These are phyloP conservation scores for Verbena officinalis DNA, from an alignment of 257 asterid genomes.

Conservation along the genomic window DNA sequence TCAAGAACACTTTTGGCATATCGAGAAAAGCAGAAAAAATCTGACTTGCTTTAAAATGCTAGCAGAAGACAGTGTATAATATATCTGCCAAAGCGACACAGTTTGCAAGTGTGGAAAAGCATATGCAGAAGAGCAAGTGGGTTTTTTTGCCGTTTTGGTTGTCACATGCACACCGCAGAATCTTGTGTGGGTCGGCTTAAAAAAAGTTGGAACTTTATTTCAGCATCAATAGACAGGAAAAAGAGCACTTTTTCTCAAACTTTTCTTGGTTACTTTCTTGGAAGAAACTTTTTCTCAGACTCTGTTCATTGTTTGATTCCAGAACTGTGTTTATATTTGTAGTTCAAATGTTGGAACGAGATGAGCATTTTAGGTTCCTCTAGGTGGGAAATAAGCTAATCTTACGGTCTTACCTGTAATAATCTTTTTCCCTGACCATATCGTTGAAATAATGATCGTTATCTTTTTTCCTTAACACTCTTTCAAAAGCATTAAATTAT, in stretches of 20 bases:
- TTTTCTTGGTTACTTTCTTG: background rate
- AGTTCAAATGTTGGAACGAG: background rate
- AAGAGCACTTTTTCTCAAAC: constrained; percentile 5
- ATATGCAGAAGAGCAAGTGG: background rate
- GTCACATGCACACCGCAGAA: constrained; percentile 31
- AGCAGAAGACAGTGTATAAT: background rate
- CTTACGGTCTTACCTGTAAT: constrained; percentile 5
- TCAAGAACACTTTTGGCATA: constrained; percentile 6
- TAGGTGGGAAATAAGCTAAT: constrained; percentile 1
- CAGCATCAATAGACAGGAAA: constrained; percentile 14
- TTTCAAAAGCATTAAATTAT: background rate
- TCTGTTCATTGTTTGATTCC: background rate
- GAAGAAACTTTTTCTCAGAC: constrained; percentile 2
- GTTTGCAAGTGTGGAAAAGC: constrained; percentile 23
- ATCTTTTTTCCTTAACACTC: background rate
- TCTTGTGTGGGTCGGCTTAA: constrained; percentile 21
- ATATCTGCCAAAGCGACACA: constrained; percentile 7
- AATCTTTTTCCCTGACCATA: background rate
- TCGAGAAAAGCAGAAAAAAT: constrained; percentile 1
- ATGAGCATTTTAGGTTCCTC: background rate
- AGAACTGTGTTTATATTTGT: background rate
- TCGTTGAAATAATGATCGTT: background rate
- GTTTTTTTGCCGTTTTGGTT: constrained; percentile 8
- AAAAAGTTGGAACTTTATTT: constrained; percentile 33
- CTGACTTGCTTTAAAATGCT: background rate